Evolutionary conservation across 345 rosid species (phyloP).

Genomic region (Eucalyptus caleyi): DNA sequence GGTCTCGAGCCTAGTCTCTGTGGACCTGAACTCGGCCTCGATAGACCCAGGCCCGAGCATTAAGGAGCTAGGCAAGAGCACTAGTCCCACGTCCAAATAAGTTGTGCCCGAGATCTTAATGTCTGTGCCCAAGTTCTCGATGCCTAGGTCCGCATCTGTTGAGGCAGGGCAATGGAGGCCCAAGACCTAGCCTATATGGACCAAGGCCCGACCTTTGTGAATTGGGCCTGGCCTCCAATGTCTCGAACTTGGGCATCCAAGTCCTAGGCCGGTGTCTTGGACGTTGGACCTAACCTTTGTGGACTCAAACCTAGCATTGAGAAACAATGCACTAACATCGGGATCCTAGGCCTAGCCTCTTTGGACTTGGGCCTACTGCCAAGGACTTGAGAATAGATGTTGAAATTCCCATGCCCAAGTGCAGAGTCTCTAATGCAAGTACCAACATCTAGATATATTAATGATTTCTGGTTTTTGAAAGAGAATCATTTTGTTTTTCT

Average conservation of each 20-base stretch:
- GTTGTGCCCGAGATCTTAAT: fast-evolving
- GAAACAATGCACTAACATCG: not conserved
- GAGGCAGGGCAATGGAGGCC: not conserved
- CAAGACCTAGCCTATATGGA: not conserved
- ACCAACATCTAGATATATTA: no score
- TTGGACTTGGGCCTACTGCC: not conserved
- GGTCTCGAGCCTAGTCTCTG: not conserved
- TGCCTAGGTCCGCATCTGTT: fast-evolving
- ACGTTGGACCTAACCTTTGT: not conserved
- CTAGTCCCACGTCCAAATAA: not conserved
- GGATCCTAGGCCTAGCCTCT: not conserved
- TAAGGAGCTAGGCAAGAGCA: not conserved
- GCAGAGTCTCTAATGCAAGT: not conserved
- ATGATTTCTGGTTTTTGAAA: no score
- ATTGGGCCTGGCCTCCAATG: not conserved
- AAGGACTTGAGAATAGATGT: not conserved
- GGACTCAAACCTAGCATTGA: not conserved
- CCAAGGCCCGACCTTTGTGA: not conserved
- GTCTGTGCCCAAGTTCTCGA: not conserved
- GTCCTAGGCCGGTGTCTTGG: not conserved
- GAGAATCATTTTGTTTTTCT: no score
- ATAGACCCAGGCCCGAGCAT: fast-evolving
- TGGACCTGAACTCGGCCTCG: fast-evolving
- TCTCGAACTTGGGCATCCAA: no score
- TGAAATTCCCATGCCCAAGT: not conserved